A percentile compares a stretch with the other conserved stretches of the same genome.
These are phyloP conservation scores for Clonostachys rhizophaga DNA, from an alignment of 2,329 filamentous ascomycete species.

Conservation along the genomic window DNA sequence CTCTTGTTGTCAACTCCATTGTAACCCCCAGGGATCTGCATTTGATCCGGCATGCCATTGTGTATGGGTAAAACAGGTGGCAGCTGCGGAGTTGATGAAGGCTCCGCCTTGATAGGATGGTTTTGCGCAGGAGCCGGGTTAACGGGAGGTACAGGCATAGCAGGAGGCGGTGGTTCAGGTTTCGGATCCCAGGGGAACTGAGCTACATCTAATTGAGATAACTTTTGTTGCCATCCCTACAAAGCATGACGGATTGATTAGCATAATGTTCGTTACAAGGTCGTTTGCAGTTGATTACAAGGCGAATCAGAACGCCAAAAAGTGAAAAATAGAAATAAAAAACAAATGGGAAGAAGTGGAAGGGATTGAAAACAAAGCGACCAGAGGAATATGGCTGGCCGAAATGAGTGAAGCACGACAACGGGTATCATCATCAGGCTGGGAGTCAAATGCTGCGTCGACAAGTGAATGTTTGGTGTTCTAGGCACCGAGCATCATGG, in stretches of 20 bases:
- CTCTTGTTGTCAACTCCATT: conserved; percentile 24
- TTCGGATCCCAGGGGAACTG: conserved; percentile 94
- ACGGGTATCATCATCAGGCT: no score
- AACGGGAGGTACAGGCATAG: conserved; percentile 23
- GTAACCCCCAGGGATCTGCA: conserved; percentile 24
- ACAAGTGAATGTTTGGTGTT: no score
- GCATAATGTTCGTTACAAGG: conserved; percentile 1
- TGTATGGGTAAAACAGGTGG: conserved; percentile 15
- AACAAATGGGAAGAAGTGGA: neutral
- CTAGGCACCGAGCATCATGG: no score
- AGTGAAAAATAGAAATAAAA: neutral
- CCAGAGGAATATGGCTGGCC: neutral
- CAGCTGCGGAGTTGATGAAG: conserved; percentile 22
- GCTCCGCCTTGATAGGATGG: conserved; percentile 18
- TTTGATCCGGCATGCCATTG: conserved; percentile 11
- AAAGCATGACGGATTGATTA: conserved; percentile 11
- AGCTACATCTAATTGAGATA: conserved; percentile 80
- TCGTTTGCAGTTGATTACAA: no score
- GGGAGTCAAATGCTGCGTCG: no score
- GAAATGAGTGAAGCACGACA: neutral
- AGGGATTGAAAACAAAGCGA: neutral
- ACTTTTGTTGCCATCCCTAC: conserved; percentile 91
- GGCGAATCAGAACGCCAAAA: neutral
- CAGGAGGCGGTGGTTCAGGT: conserved; percentile 52
- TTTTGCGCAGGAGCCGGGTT: conserved; percentile 17